Percentiles rank a stretch among this genome's conserved stretches.
Conservation (phyloP, 2,329 filamentous ascomycete genomes). For the Xylaria sp. region DNA sequence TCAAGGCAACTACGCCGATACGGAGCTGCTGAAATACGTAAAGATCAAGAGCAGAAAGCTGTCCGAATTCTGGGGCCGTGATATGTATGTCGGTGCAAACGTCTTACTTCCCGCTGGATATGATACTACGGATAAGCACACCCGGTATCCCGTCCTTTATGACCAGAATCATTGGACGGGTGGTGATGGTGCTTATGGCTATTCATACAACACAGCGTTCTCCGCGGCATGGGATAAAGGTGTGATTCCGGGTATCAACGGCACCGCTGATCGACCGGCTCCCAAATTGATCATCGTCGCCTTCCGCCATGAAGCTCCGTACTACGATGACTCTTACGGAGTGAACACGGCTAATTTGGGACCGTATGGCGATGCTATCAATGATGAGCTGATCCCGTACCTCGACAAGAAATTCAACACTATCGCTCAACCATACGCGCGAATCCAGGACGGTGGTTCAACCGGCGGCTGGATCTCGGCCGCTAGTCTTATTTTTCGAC, state of each 20-base stretch:
- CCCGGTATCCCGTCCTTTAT: conserved; percentile 41
- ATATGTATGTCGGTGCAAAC: conserved; percentile 44
- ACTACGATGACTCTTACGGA: conserved; percentile 43
- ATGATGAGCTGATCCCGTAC: conserved; percentile 42
- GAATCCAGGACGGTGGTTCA: conserved; percentile 42
- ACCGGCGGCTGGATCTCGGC: conserved; percentile 42
- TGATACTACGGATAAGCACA: conserved; percentile 35
- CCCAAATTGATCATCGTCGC: conserved; percentile 41
- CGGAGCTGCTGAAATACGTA: conserved; percentile 38
- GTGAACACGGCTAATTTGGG: conserved; percentile 43
- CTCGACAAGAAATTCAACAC: conserved; percentile 40
- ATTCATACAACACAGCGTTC: conserved; percentile 30
- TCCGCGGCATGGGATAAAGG: conserved; percentile 38
- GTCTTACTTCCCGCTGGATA: conserved; percentile 41
- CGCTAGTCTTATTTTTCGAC: conserved; percentile 40
- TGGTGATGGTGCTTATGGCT: conserved; percentile 32
- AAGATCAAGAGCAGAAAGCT: conserved; percentile 42
- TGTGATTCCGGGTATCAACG: conserved; percentile 32
- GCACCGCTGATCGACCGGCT: conserved; percentile 27
- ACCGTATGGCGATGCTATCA: conserved; percentile 42
- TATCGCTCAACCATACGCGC: conserved; percentile 39
- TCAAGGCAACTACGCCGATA: conserved; percentile 42
- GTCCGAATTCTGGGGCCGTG: conserved; percentile 41
- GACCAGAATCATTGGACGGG: conserved; percentile 41
- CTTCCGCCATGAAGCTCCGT: conserved; percentile 42